These are phyloP conservation scores for Tarenaya hassleriana DNA, from an alignment of 345 rosid species.

Conservation along the genomic window DNA sequence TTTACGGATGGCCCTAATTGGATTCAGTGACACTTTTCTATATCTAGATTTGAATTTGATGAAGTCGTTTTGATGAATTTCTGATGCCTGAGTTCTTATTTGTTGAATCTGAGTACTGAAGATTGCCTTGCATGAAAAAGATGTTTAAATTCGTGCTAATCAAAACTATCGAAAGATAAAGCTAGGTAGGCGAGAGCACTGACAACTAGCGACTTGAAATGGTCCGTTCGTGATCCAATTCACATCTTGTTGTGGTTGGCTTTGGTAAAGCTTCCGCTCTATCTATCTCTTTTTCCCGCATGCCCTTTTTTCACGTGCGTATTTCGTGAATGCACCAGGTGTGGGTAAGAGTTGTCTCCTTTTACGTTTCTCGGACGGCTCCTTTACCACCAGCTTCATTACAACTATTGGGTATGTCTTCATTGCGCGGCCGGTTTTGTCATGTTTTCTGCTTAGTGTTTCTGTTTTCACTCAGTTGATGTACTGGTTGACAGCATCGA, in stretches of 20 bases:
- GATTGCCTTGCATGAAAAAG: not conserved
- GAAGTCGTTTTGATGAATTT: too few relatives aligned
- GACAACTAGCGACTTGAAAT: too few relatives aligned
- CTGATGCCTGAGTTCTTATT: too few relatives aligned
- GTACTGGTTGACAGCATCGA: constrained; percentile 52
- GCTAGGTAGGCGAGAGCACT: too few relatives aligned
- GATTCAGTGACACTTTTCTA: too few relatives aligned
- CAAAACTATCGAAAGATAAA: too few relatives aligned
- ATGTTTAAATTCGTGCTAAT: too few relatives aligned
- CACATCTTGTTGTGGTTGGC: constrained; percentile 1
- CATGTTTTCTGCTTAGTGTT: not conserved
- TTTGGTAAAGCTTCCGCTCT: not conserved
- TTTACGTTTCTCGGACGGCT: constrained; percentile 90
- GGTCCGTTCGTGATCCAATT: not conserved
- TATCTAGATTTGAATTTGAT: too few relatives aligned
- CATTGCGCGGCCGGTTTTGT: not conserved
- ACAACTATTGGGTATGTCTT: constrained; percentile 74
- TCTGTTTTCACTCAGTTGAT: not conserved
- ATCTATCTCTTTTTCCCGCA: not conserved
- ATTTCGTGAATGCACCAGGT: constrained; percentile 36
- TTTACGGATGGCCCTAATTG: too few relatives aligned
- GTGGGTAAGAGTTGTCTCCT: constrained; percentile 96
- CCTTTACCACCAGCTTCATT: constrained; percentile 91
- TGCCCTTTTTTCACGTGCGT: not conserved
- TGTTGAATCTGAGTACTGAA: not conserved